Conservation (phyloP, 495 filamentous ascomycete genomes). For the Podospora fimiseda region DNA sequence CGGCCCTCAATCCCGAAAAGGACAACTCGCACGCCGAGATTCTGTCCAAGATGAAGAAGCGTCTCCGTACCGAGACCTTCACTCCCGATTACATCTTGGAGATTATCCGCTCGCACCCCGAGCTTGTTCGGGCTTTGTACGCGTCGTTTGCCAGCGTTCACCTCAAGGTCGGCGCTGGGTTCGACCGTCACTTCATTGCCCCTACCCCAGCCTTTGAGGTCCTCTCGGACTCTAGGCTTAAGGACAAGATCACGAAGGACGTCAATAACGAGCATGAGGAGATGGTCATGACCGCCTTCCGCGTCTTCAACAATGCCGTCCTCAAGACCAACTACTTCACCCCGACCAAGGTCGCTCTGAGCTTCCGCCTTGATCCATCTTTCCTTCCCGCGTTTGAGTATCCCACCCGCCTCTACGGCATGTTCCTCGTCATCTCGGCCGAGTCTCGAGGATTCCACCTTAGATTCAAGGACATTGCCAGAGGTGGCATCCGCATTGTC, state of each 20-base stretch:
- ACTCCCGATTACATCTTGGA: conserved; percentile 96
- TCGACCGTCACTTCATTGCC: conserved; percentile 69
- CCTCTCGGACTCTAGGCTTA: conserved; percentile 69
- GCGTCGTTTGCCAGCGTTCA: conserved; percentile 87
- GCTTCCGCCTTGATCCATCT: conserved; percentile 83
- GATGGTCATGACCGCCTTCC: conserved; percentile 97
- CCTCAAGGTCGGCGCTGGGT: conserved; percentile 72
- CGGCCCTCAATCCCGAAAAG: conserved; percentile 65
- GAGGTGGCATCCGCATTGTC: conserved; percentile 96
- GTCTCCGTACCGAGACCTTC: conserved; percentile 92
- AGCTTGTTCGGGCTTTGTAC: conserved; percentile 82
- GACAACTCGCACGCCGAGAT: conserved; percentile 82
- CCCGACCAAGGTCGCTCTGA: conserved; percentile 94
- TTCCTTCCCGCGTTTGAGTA: conserved; percentile 92
- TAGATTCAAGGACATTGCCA: conserved; percentile 93
- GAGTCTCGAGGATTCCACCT: conserved; percentile 97
- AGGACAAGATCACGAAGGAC: conserved; percentile 72
- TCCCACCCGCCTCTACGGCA: conserved; percentile 87
- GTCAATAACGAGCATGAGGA: conserved; percentile 91
- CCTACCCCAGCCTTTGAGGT: conserved; percentile 61
- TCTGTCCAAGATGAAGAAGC: conserved; percentile 91
- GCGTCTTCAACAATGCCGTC: conserved; percentile 82
- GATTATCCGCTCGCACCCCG: conserved; percentile 89
- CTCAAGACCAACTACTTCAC: conserved; percentile 99
- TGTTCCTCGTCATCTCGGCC: conserved; percentile 96